Conservation (phyloP, 2,329 filamentous ascomycete genomes). For the Penicillium sp. region DNA sequence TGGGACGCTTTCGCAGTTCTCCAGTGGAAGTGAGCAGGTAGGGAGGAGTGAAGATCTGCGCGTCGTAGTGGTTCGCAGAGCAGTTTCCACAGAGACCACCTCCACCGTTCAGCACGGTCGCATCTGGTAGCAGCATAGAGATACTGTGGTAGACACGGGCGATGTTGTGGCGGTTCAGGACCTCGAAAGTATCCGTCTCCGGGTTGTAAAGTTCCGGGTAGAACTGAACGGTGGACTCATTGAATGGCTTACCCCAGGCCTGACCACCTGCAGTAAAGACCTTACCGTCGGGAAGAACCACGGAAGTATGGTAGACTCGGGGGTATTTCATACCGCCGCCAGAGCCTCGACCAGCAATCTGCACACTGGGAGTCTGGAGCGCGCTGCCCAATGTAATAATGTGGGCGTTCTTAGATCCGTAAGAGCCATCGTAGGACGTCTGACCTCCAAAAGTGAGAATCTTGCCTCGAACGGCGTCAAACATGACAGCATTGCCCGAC, state of each 20-base stretch:
- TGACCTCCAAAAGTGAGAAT: conserved; percentile 56
- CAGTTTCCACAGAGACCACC: conserved; percentile 54
- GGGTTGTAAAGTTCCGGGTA: conserved; percentile 51
- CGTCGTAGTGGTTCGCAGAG: conserved; percentile 54
- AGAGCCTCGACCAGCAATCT: conserved; percentile 33
- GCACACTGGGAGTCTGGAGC: conserved; percentile 7
- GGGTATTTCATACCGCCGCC: conserved; percentile 51
- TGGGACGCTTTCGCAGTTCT: not conserved
- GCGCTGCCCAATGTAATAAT: conserved; percentile 49
- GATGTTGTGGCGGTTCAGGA: conserved; percentile 21
- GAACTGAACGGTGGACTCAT: conserved; percentile 43
- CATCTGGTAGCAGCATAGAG: conserved; percentile 52
- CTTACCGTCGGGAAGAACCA: conserved; percentile 52
- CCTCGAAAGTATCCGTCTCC: conserved; percentile 39
- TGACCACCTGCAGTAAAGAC: conserved; percentile 53
- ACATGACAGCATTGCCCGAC: conserved; percentile 59
- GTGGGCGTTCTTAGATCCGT: conserved; percentile 48
- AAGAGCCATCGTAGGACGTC: conserved; percentile 46
- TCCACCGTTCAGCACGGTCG: conserved; percentile 52
- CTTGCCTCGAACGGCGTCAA: conserved; percentile 54
- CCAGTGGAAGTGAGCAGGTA: conserved; percentile 48
- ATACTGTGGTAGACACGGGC: conserved; percentile 49
- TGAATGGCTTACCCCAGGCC: conserved; percentile 44
- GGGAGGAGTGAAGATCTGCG: conserved; percentile 56
- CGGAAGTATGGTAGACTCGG: conserved; percentile 48